phyloP scores from a whole-genome alignment of 306 rosid species.

The Acacia acuminata region DNA sequence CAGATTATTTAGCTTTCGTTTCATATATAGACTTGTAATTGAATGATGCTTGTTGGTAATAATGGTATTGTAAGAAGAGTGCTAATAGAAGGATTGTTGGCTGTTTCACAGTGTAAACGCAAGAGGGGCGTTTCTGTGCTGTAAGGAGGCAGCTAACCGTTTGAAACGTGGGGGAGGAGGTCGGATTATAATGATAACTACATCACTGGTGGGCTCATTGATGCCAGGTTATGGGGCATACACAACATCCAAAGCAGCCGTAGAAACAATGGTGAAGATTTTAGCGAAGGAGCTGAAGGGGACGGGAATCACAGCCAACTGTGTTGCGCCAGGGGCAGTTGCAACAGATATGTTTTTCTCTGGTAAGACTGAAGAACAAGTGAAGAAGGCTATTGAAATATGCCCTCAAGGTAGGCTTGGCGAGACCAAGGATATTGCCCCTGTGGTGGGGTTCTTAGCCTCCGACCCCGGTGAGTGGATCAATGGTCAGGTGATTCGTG shows the following conservation, averaged over 20 bases:
- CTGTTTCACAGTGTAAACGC: constrained; percentile 36
- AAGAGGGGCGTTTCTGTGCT: constrained; percentile 55
- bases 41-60: background rate
- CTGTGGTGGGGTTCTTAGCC: constrained; percentile 58
- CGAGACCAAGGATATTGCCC: constrained; percentile 45
- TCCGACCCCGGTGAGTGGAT: constrained; percentile 52
- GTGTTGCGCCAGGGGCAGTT: constrained; percentile 56
- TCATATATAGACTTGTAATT: no score
- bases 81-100: background rate
- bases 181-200: constrained; percentile 42
- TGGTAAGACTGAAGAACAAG: constrained; percentile 45
- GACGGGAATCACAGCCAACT: constrained; percentile 47
- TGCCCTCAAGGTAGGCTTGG: constrained; percentile 49
- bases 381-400: constrained; percentile 27
- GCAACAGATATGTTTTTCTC: constrained; percentile 43
- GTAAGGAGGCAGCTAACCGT: constrained; percentile 54
- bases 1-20: background rate
- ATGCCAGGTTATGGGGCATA: constrained; percentile 39
- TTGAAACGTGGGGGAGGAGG: constrained; percentile 58
- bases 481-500: constrained; percentile 60
- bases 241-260: constrained; percentile 60
- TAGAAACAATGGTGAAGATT: constrained; percentile 51
- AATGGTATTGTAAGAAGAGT: background rate
- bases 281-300: constrained; percentile 59
- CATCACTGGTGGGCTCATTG: constrained; percentile 43